Evolutionary conservation across 108 stramenopile species (phyloP).

Genomic region (Poteriospumella lacustris): DNA sequence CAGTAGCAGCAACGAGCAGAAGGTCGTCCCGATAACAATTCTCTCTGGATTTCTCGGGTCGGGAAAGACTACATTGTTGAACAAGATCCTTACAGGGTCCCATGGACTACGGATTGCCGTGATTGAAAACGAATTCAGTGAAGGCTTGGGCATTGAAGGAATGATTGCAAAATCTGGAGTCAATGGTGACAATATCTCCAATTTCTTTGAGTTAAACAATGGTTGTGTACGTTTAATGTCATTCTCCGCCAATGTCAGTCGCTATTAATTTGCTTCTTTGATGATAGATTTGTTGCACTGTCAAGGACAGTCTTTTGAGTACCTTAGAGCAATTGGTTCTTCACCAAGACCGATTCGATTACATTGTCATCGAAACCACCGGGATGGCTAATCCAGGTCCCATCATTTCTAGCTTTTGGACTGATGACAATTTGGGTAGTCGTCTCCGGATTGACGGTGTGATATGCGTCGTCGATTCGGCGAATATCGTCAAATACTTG

Average conservation of each 20-base stretch:
- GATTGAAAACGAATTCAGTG: constrained; percentile 38
- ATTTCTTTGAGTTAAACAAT: constrained; percentile 32
- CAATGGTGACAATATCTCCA: constrained; percentile 31
- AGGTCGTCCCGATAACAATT: constrained; percentile 6
- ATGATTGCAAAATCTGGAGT: constrained; percentile 37
- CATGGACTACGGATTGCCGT: constrained; percentile 33
- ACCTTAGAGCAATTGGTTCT: constrained; percentile 16
- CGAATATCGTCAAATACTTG: constrained; percentile 17
- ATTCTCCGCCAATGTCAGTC: too few species aligned
- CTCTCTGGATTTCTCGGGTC: constrained; percentile 10
- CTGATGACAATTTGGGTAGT: not conserved
- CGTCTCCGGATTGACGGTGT: not conserved
- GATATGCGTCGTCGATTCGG: not conserved
- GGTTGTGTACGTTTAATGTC: constrained; percentile 29
- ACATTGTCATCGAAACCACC: constrained; percentile 9
- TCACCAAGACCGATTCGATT: constrained; percentile 21
- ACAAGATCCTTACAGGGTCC: not conserved
- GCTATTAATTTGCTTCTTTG: too few species aligned
- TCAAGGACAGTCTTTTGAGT: constrained; percentile 29
- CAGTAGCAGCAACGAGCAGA: not conserved
- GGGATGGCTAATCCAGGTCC: constrained; percentile 20
- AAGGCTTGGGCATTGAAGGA: constrained; percentile 28
- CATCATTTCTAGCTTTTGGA: constrained; percentile 4
- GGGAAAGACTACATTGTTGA: constrained; percentile 14
- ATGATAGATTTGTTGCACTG: constrained; percentile 26